Conservation (phyloP, 2,329 filamentous ascomycete species). For the Botryotinia calthae region DNA sequence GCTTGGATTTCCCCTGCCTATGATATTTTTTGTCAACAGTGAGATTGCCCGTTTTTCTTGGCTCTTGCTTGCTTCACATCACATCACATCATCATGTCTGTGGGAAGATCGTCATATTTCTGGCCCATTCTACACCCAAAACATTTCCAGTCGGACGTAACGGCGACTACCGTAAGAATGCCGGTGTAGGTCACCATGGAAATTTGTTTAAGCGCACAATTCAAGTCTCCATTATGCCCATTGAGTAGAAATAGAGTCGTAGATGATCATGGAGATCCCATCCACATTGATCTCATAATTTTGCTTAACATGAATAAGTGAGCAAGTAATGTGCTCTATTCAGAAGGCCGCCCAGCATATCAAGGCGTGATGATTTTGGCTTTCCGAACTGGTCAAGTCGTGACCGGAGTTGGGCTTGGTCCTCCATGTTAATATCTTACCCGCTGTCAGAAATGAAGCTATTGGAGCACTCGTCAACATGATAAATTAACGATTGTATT, state of each 20-base stretch:
- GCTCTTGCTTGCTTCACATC: not conserved
- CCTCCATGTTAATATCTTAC: not conserved
- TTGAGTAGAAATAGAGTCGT: not conserved
- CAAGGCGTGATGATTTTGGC: not conserved
- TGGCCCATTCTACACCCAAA: not conserved
- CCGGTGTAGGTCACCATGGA: not conserved
- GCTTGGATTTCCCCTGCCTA: not conserved
- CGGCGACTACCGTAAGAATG: not conserved
- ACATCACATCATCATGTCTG: not conserved
- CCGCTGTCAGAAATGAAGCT: conserved; percentile 12
- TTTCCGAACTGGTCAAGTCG: not conserved
- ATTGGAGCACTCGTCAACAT: not conserved
- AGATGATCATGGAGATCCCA: conserved; percentile 11
- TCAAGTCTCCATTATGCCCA: not conserved
- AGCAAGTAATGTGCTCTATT: not conserved
- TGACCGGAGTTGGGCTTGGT: not conserved
- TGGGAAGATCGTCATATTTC: not conserved
- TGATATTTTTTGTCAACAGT: not conserved
- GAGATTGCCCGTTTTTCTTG: conserved; percentile 2
- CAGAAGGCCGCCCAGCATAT: not conserved
- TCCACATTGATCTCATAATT: not conserved
- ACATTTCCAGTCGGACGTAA: conserved; percentile 2
- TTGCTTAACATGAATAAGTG: not conserved
- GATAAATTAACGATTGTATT: not conserved
- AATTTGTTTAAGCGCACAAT: not conserved